Base-by-base conservation (phyloP, 257 asterid genomes). In the Nicotiana otophora region DNA sequence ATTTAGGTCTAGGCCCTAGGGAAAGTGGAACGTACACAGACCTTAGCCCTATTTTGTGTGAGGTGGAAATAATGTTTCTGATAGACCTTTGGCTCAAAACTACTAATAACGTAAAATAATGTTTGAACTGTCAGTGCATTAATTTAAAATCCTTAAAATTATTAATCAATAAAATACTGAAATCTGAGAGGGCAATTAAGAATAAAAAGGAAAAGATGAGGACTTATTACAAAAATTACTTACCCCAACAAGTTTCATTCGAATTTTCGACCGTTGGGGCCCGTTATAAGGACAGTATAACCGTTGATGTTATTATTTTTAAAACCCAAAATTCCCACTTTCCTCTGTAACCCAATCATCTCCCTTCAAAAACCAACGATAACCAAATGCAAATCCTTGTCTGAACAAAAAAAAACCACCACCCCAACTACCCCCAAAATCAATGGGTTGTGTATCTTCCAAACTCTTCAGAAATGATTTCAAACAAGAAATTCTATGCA, bases 391-490 rank as follows among this genome's bases (percentile, higher is more conserved):
- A 78, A 31, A 75, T 75, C 20, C 46, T 75, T 75, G 80, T 75
- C 76, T 64, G 53, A 70, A 55, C 28, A 19, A 69, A 3, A 1
- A 12, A 15, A 51, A 15, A 51, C 42, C 74, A 3, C 30, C 57
- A 30, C 8, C n/a, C 81, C 77, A 86, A 28, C 72, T 80, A 16
- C 17, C 68, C 78, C 68, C 81, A 15, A 8, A 82, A 34, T 78
- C 91, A 86, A 95, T 93, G 98, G 99, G 99, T 58, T 94, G 98
- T 81, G 98, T 87, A 12, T 91, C 99, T 0, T 96, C 99, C 4
- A 93, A 92, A 57, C 55, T 83, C 12, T 83, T 86, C 16, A 87
- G 83, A 33, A 88, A 82, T 81, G 90, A 93, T 79, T 85, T 89
- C 79, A 17, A 85, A 78, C 85, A 79, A 86, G 91, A 91, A 53